A percentile compares a stretch with the other conserved stretches of the same genome.
Conservation (phyloP, 208 protist genomes). For the Crithidia acanthocephali region DNA sequence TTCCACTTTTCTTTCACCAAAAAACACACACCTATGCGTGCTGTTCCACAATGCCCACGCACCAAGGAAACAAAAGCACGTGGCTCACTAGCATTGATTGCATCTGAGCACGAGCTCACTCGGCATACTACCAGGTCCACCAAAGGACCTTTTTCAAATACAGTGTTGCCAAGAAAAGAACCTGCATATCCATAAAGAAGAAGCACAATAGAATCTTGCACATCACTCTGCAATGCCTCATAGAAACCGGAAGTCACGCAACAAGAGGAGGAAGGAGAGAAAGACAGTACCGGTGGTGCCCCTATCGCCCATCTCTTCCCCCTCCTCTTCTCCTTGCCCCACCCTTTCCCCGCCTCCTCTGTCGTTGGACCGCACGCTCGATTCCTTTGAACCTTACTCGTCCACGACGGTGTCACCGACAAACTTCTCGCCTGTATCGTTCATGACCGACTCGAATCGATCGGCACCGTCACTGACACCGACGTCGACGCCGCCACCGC, state of each 20-base stretch:
- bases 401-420: not conserved
- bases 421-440: slow-evolving; percentile 5
- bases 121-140: not conserved
- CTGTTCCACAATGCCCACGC: too few relatives aligned
- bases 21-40: not conserved
- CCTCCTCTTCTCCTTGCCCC: not conserved
- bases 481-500: not conserved
- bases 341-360: not conserved
- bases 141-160: too few relatives aligned
- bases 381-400: slow-evolving; percentile 8
- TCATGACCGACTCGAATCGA: slow-evolving; percentile 11
- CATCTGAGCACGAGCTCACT: not conserved
- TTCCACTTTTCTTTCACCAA: too few relatives aligned
- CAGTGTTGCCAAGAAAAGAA: too few relatives aligned
- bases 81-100: not conserved
- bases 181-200: too few relatives aligned
- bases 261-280: not conserved
- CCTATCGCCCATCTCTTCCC: not conserved
- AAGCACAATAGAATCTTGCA: not conserved
- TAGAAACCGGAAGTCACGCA: not conserved
- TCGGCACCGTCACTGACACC: not conserved
- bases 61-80: not conserved
- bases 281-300: not conserved
- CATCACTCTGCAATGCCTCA: not conserved
- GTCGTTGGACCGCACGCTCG: not conserved